Base-by-base conservation (phyloP, 441 rosid genomes). In the Syzygium syzygioides region DNA sequence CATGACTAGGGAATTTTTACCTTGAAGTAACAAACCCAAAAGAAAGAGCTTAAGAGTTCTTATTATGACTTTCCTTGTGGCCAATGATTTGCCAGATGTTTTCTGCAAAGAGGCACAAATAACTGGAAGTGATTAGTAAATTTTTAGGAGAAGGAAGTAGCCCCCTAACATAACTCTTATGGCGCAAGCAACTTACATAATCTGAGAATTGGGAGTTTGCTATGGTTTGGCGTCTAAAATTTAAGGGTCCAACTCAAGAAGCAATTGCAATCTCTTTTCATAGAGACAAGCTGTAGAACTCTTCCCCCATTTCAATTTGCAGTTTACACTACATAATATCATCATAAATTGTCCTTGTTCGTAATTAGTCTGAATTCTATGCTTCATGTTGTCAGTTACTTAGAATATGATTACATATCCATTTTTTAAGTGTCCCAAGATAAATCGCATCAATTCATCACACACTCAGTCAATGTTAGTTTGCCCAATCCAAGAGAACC, bases 1-100 rank as follows among this genome's bases (percentile, higher is more conserved):
- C 19, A 5, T n/a, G 60, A 26, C 52, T 41, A 41, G 52, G 83
- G 83, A 76, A 41, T 37, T 41, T 37, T 41, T 86, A 95, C 96
- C 95, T 95, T 95, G 96, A 86, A 95, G 92, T 91, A 93, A 86
- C 88, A 95, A 84, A 57, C 95, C 96, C 55, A 95, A 71, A 85
- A 93, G 89, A 90, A 94, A 93, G 86, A 93, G 94, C 88, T 92
- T 92, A 45, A 92, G 26, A 17, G 95, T 90, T 92, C 95, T 91
- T 88, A 90, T 56, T 50, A 90, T 52, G 30, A 90, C 95, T 91
- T 95, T 95, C 93, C 90, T 91, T 15, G 93, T 92, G 19, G 95
- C 96, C 57, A 79, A n/a, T 86, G 86, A 54, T 91, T 91, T 95
- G 91, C 91, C 91, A 59, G 95, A 87, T 56, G 90, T 88, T 93